phyloP scores from a whole-genome alignment of 2,329 filamentous ascomycete genomes.

The Plectosphaerella sp. region DNA sequence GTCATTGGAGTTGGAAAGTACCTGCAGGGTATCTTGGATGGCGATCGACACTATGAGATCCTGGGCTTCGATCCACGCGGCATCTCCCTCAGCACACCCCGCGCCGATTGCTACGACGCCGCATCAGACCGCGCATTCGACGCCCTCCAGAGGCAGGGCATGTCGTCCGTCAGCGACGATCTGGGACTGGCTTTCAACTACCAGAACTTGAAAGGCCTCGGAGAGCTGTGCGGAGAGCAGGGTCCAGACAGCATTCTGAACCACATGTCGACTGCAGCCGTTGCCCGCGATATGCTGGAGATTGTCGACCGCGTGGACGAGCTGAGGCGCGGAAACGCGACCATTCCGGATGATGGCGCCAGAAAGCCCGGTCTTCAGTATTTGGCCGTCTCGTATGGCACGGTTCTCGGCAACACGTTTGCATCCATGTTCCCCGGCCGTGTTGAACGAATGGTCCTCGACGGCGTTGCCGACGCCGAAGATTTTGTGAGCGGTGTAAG shows the following conservation, averaged over 20 bases:
- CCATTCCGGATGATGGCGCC: neutral
- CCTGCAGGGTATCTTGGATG: constrained; percentile 10
- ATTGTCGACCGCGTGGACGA: constrained; percentile 37
- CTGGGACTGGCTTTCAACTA: constrained; percentile 4
- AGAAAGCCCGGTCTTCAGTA: constrained; percentile 32
- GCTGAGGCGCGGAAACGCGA: constrained; percentile 9
- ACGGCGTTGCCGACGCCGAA: constrained; percentile 29
- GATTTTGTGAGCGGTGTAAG: constrained; percentile 29
- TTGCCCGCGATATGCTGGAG: constrained; percentile 38
- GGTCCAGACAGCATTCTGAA: constrained; percentile 22
- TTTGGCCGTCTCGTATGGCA: constrained; percentile 41
- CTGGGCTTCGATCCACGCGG: constrained; percentile 41
- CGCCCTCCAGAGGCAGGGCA: constrained; percentile 22
- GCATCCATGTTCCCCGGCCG: constrained; percentile 34
- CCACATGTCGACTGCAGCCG: constrained; percentile 30
- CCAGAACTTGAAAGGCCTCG: constrained; percentile 15
- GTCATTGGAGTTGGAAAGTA: constrained; percentile 20
- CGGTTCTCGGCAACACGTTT: constrained; percentile 22
- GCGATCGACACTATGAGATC: constrained; percentile 31
- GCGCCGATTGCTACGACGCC: constrained; percentile 31
- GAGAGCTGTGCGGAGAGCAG: constrained; percentile 19
- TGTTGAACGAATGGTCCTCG: constrained; percentile 40
- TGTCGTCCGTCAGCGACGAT: constrained; percentile 18
- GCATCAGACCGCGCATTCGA: constrained; percentile 21
- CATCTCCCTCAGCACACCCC: constrained; percentile 29